Percentiles rank a stretch among this genome's conserved stretches.
These are phyloP conservation scores for Euphrasia arctica DNA, from an alignment of 305 asterid species.

Conservation along the genomic window DNA sequence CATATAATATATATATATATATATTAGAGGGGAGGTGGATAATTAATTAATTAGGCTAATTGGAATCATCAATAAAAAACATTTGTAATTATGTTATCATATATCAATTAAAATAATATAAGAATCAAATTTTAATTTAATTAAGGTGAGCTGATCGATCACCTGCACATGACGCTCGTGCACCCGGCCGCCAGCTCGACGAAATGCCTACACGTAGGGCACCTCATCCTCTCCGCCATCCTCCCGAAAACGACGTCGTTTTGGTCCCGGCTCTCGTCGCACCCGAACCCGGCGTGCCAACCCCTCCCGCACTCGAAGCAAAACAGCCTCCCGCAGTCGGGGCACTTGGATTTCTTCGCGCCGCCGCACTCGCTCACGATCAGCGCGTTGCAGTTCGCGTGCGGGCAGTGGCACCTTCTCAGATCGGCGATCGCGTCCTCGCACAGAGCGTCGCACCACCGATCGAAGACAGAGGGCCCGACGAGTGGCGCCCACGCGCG, in stretches of 20 bases:
- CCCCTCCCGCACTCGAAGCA: constrained; percentile 44
- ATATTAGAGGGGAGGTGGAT: too few species aligned
- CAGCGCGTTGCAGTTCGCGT: constrained; percentile 42
- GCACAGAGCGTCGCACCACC: constrained; percentile 29
- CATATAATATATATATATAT: too few species aligned
- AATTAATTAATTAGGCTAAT: too few species aligned
- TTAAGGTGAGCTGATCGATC: too few species aligned
- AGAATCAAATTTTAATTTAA: too few species aligned
- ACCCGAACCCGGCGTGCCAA: constrained; percentile 52
- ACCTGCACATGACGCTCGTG: constrained; percentile 49
- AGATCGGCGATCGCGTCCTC: constrained; percentile 39
- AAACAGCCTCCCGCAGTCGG: constrained; percentile 34
- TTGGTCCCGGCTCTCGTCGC: constrained; percentile 32
- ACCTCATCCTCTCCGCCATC: constrained; percentile 45
- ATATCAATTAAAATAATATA: too few species aligned
- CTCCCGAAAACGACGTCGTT: constrained; percentile 44
- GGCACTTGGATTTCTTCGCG: constrained; percentile 36
- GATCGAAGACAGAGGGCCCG: constrained; percentile 25
- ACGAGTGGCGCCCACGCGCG: constrained; percentile 36
- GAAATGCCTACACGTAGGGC: constrained; percentile 46
- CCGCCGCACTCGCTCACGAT: constrained; percentile 55
- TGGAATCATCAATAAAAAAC: too few species aligned
- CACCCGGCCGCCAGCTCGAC: constrained; percentile 49
- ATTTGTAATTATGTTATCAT: too few species aligned
- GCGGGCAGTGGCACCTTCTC: constrained; percentile 11